Conservation (phyloP, 495 filamentous ascomycete species). For the Rostrohypoxylon terebratum region DNA sequence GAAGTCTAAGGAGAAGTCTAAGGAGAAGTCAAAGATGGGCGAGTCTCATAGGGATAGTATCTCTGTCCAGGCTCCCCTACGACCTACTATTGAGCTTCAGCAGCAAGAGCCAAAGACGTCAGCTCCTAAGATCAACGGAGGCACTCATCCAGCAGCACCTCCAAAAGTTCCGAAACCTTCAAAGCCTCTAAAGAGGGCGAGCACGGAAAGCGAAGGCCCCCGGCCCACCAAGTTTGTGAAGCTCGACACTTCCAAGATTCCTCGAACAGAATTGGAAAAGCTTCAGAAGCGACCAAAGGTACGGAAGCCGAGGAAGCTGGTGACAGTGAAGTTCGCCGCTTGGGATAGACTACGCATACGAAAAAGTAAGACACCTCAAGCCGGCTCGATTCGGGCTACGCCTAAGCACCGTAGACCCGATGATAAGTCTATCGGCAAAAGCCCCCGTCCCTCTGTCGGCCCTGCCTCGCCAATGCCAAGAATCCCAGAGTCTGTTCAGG, state of each 20-base stretch:
- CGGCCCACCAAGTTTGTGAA: constrained; percentile 56
- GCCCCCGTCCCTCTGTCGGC: constrained; percentile 13
- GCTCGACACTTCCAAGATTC: constrained; percentile 44
- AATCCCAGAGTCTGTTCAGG: constrained; percentile 25
- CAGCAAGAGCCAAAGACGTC: constrained; percentile 35
- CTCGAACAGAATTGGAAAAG: constrained; percentile 33
- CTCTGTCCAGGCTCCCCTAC: constrained; percentile 43
- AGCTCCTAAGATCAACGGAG: constrained; percentile 41
- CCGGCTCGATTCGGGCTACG: constrained; percentile 41
- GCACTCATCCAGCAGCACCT: constrained; percentile 26
- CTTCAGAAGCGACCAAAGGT: constrained; percentile 13
- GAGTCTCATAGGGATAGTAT: constrained; percentile 42
- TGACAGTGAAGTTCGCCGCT: constrained; percentile 43
- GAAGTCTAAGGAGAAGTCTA: neutral
- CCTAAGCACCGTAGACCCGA: constrained; percentile 37
- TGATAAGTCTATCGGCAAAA: constrained; percentile 17
- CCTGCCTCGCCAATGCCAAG: constrained; percentile 29
- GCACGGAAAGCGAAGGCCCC: constrained; percentile 44
- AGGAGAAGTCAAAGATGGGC: constrained; percentile 35
- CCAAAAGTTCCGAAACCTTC: constrained; percentile 34
- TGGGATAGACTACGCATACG: constrained; percentile 42
- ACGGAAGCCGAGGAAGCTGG: constrained; percentile 14
- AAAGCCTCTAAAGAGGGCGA: constrained; percentile 42
- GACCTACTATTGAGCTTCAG: constrained; percentile 42
- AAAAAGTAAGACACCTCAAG: constrained; percentile 24